These are phyloP conservation scores for Hypoxylon sp. DNA, from an alignment of 2,329 filamentous ascomycete genomes.

Conservation along the genomic window DNA sequence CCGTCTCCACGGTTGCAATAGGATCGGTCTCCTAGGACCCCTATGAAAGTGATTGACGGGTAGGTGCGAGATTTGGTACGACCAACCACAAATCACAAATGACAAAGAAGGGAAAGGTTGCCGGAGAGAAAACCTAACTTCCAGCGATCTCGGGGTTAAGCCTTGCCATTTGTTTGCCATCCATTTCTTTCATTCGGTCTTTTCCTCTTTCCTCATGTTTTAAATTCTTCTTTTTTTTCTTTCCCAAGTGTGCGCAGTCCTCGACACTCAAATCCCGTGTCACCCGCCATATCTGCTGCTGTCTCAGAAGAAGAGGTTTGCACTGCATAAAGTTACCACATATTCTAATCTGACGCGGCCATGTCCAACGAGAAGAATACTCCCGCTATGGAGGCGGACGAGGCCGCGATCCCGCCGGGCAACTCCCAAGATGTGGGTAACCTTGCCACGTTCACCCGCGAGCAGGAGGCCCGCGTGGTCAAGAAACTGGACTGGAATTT, in stretches of 20 bases:
- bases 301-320: conserved; percentile 20
- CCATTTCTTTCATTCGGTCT: conserved; percentile 3
- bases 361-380: conserved; percentile 30
- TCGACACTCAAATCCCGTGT: too few species aligned
- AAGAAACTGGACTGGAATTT: conserved; percentile 39
- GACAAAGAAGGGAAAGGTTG: too few species aligned
- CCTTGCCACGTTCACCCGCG: conserved; percentile 4
- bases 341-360: neutral
- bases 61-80: neutral
- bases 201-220: neutral
- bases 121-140: too few species aligned
- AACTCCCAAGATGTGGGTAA: conserved; percentile 16
- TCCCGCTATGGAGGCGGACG: conserved; percentile 27
- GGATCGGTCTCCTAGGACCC: too few species aligned
- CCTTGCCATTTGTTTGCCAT: neutral
- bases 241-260: too few species aligned
- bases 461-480: conserved; percentile 38
- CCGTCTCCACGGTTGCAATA: too few species aligned
- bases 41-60: neutral
- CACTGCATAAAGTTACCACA: too few species aligned
- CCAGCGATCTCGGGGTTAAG: conserved; percentile 4
- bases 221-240: neutral
- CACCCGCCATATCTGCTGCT: too few species aligned
- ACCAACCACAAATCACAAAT: too few species aligned
- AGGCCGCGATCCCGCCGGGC: conserved; percentile 7